phyloP scores from a whole-genome alignment of 768 basidiomycete genomes.

The Psilocybe azurescens region DNA sequence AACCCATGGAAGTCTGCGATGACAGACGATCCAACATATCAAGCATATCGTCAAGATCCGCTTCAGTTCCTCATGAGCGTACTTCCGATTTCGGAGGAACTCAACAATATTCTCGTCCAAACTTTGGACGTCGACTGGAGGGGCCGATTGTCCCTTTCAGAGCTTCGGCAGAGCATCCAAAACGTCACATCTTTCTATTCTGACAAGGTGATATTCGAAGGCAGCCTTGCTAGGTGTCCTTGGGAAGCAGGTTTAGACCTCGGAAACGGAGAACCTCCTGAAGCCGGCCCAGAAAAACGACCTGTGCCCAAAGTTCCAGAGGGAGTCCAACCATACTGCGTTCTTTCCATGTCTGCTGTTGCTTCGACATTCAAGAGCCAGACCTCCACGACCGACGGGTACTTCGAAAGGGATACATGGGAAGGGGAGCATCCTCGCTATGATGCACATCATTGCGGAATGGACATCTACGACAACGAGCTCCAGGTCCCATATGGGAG shows the following conservation, averaged over 20 bases:
- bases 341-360: slow-evolving; percentile 20
- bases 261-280: slow-evolving; percentile 19
- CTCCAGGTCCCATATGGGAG: slow-evolving; percentile 16
- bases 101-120: slow-evolving; percentile 75
- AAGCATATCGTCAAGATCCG: slow-evolving; percentile 82
- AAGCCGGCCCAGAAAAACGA: slow-evolving; percentile 17
- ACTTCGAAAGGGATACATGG: slow-evolving; percentile 15
- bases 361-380: slow-evolving; percentile 19
- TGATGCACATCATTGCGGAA: slow-evolving; percentile 7
- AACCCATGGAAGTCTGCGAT: slow-evolving; percentile 97
- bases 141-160: slow-evolving; percentile 53
- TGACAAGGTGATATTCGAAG: slow-evolving; percentile 78
- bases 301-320: slow-evolving; percentile 23
- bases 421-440: slow-evolving; percentile 13
- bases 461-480: slow-evolving; percentile 20
- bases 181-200: slow-evolving; percentile 71
- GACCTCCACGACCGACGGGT: slow-evolving; percentile 14
- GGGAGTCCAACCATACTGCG: slow-evolving; percentile 26
- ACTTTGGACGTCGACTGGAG: slow-evolving; percentile 77
- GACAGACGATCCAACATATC: slow-evolving; percentile 84
- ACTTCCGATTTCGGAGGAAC: slow-evolving; percentile 77
- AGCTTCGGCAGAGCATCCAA: slow-evolving; percentile 62
- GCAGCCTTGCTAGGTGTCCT: slow-evolving; percentile 77
- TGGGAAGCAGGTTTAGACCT: slow-evolving; percentile 67
- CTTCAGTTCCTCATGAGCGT: slow-evolving; percentile 81